These are phyloP conservation scores for Kingdonia uniflora DNA, from an alignment of 164 flowering plant species.

Conservation along the genomic window DNA sequence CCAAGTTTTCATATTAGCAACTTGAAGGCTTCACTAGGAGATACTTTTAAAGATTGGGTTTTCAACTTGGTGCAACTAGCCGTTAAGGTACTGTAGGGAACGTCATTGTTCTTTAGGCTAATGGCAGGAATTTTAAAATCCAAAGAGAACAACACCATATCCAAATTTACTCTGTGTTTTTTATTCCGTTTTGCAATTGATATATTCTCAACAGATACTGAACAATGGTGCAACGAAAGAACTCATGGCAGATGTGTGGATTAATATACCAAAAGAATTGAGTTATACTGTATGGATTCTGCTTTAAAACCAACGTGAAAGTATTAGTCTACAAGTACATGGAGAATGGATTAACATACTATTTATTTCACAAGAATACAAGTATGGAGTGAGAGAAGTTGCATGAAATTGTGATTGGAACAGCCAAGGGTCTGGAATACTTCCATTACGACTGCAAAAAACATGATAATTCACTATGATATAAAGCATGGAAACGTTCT, in stretches of 20 bases:
- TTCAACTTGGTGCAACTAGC: background rate
- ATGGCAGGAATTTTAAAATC: background rate
- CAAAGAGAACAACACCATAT: background rate
- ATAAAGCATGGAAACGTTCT: conserved; percentile 19
- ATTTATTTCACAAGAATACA: background rate
- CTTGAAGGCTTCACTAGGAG: background rate
- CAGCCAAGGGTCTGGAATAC: conserved; percentile 23
- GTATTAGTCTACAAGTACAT: conserved; percentile 1
- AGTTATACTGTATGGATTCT: background rate
- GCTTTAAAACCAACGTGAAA: background rate
- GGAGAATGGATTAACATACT: background rate
- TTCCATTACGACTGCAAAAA: conserved; percentile 30
- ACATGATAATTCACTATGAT: too few relatives aligned
- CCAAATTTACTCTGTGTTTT: too few relatives aligned
- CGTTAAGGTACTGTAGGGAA: background rate
- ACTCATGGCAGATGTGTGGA: background rate
- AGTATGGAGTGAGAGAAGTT: background rate
- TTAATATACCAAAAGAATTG: background rate
- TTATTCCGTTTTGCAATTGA: background rate
- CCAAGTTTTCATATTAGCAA: background rate
- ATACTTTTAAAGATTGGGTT: background rate
- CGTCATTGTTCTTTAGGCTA: background rate
- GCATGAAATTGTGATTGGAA: too few relatives aligned
- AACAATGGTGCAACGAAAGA: background rate
- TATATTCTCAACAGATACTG: background rate